phyloP scores from a whole-genome alignment of 495 filamentous ascomycete genomes.

The Trichoderma virens region DNA sequence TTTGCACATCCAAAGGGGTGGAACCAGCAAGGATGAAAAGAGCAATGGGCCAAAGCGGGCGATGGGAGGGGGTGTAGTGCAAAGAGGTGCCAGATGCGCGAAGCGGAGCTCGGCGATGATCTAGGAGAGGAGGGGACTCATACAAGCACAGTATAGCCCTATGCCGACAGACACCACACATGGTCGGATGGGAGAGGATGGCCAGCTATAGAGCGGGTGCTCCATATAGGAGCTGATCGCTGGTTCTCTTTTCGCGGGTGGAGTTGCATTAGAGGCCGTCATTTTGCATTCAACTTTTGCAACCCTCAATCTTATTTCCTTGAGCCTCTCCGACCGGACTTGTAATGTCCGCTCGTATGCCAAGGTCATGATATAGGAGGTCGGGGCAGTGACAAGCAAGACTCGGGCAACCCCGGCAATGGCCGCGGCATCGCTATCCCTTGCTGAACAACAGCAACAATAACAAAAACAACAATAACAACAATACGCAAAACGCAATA shows the following conservation, averaged over 20 bases:
- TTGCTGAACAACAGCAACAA: background rate
- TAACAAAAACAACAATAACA: too few relatives aligned
- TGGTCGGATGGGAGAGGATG: background rate
- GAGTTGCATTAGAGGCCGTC: background rate
- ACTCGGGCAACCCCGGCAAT: background rate
- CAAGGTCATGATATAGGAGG: background rate
- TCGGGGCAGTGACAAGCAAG: background rate
- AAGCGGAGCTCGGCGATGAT: slow-evolving; percentile 8
- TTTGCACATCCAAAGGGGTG: background rate
- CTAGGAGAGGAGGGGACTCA: background rate
- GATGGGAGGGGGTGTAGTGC: background rate
- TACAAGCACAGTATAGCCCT: background rate
- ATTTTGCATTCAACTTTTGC: background rate
- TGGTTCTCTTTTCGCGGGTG: background rate
- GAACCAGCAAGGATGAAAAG: background rate
- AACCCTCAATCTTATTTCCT: background rate
- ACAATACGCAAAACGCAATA: background rate
- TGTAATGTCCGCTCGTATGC: background rate
- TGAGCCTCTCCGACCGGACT: background rate
- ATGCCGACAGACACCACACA: background rate
- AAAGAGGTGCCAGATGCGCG: background rate
- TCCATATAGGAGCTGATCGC: background rate
- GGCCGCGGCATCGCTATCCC: background rate
- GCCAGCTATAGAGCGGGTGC: background rate
- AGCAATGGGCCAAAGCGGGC: background rate